Percentiles rank a stretch among this genome's conserved stretches.
phyloP scores from a whole-genome alignment of 352 stramenopile species.

The Stramenopiles sp. region DNA sequence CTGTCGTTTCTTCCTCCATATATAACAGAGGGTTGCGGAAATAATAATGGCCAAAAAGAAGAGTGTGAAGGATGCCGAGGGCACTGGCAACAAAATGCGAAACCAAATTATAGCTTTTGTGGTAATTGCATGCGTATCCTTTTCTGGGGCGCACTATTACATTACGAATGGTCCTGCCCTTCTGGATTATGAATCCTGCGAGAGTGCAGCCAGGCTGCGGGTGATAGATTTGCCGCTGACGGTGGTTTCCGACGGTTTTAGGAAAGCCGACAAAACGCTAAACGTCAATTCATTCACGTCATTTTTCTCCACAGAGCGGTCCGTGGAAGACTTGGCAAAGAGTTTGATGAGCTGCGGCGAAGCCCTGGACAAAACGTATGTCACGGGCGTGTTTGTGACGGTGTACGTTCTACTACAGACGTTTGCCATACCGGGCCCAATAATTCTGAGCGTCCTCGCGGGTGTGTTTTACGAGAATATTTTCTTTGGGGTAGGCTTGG shows the following conservation, averaged over 20 bases:
- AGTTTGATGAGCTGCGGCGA: conserved; percentile 11
- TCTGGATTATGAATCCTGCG: not conserved
- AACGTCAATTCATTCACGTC: not conserved
- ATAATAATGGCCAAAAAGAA: no score
- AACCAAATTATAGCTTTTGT: not conserved
- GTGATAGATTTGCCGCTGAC: not conserved
- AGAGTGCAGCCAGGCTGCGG: not conserved
- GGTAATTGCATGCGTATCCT: not conserved
- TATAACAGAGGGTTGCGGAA: no score
- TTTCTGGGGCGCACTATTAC: not conserved
- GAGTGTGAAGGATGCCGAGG: no score
- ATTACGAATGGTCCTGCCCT: not conserved
- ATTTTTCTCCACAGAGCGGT: not conserved
- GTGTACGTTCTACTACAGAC: conserved; percentile 60
- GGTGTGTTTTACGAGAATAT: conserved; percentile 59
- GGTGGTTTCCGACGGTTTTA: not conserved
- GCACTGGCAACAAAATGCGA: no score
- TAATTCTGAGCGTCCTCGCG: conserved; percentile 56
- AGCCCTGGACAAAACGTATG: not conserved
- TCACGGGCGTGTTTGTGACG: not conserved
- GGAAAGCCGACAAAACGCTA: not conserved
- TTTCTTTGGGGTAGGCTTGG: conserved; percentile 40
- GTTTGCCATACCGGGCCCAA: conserved; percentile 58
- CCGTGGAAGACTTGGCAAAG: not conserved
- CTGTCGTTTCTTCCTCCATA: no score